phyloP scores from a whole-genome alignment of 2,329 filamentous ascomycete genomes.

The Grosmannia penicillata region DNA sequence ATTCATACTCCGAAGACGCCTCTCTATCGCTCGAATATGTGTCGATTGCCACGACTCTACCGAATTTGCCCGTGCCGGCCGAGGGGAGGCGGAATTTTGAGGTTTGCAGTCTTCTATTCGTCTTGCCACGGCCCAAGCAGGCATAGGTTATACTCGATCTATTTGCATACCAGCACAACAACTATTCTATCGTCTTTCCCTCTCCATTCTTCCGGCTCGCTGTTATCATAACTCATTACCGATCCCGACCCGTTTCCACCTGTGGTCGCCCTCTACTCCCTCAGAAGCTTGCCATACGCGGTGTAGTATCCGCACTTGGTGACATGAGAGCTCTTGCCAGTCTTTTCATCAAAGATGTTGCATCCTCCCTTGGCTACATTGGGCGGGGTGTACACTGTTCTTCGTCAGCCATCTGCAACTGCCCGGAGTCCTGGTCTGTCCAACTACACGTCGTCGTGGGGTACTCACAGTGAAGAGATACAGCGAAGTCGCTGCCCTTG shows the following conservation, averaged over 20 bases:
- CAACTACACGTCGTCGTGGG: too few species aligned
- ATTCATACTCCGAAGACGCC: too few species aligned
- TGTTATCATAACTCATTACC: neutral
- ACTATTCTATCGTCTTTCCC: too few species aligned
- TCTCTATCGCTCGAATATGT: too few species aligned
- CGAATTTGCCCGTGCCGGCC: too few species aligned
- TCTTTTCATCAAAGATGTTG: conserved; percentile 64
- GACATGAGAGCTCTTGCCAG: conserved; percentile 59
- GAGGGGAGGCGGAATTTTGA: neutral
- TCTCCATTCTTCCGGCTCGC: neutral
- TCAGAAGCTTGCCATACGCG: conserved; percentile 35
- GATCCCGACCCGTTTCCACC: neutral
- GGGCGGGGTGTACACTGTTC: conserved; percentile 65
- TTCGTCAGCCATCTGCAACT: too few species aligned
- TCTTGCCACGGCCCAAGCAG: too few species aligned
- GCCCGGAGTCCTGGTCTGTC: too few species aligned
- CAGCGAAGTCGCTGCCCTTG: conserved; percentile 57
- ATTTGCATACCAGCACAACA: too few species aligned
- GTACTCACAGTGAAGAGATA: conserved; percentile 60
- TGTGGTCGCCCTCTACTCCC: conserved; percentile 16
- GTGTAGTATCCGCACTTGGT: conserved; percentile 61
- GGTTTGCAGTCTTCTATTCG: neutral
- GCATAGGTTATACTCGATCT: too few species aligned
- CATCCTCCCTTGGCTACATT: conserved; percentile 76
- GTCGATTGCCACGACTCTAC: too few species aligned